phyloP scores from a whole-genome alignment of 148 eudicot genomes.

The Dysphania ambrosioides region DNA sequence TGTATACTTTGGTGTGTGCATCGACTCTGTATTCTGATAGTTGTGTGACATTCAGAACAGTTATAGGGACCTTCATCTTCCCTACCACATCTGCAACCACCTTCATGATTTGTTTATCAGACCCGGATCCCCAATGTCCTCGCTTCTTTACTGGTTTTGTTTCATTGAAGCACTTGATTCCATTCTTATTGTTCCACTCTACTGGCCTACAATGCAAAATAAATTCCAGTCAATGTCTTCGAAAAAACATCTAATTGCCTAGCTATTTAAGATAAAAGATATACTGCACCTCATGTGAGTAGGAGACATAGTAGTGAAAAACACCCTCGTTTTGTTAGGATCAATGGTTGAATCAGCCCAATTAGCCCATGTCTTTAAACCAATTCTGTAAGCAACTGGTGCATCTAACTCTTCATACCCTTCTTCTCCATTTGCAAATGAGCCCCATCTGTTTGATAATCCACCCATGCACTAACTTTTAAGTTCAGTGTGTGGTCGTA shows the following conservation, averaged over 20 bases:
- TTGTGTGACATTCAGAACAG: slow-evolving; percentile 72
- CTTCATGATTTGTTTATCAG: slow-evolving; percentile 62
- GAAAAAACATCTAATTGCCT: neutral
- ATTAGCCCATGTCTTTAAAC: slow-evolving; percentile 92
- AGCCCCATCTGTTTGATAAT: slow-evolving; percentile 66
- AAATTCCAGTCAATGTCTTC: neutral
- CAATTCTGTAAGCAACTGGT: slow-evolving; percentile 63
- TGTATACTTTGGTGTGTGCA: slow-evolving; percentile 68
- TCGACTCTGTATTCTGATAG: slow-evolving; percentile 78
- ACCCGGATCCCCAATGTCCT: slow-evolving; percentile 77
- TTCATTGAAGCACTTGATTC: slow-evolving; percentile 77
- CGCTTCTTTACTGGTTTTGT: slow-evolving; percentile 64
- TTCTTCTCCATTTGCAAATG: slow-evolving; percentile 82
- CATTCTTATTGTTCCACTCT: slow-evolving; percentile 61
- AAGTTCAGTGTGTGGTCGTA: no score
- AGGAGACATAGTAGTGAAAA: slow-evolving; percentile 98
- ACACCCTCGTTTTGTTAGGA: slow-evolving; percentile 62
- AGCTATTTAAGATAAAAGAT: slow-evolving; percentile 1
- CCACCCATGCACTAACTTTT: neutral
- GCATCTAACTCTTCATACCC: slow-evolving; percentile 76
- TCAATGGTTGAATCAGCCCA: slow-evolving; percentile 87
- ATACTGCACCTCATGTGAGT: slow-evolving; percentile 72
- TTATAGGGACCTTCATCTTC: slow-evolving; percentile 68
- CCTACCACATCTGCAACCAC: slow-evolving; percentile 47
- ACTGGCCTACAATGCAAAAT: neutral